Base-by-base conservation (phyloP, 257 asterid species). In the Solanum microdontum region DNA sequence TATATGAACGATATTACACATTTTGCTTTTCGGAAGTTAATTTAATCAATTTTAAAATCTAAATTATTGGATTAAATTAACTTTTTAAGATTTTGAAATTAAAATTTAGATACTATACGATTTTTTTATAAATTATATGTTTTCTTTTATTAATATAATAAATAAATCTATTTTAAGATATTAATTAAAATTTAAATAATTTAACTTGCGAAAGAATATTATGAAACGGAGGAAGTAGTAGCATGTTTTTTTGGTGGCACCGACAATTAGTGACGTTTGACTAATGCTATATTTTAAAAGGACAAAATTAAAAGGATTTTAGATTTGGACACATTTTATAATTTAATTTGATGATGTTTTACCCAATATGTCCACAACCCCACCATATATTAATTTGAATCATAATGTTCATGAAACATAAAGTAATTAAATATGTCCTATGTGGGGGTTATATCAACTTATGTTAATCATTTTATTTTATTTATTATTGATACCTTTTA, bases 71-170 rank as follows among this genome's bases (percentile, higher is more conserved):
- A 45, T 45, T 4, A 45, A 45, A 13, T 45, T 45, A 45, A 4
- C 19, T 45, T 45, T 45, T 45, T 45, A 13, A 45, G 19, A 45
- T 45, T 45, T 45, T 45, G 58, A 45, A 45, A 45, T 12, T 45
- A 0, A 13, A 45, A 45, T 45, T 45, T 45, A 45, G 0, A 45
- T 45, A 45, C 1, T 55, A 6, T 55, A 6, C 10, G 0, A 17
- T 1, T 17, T 17, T 2, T 6, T 5, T 14, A 48, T 4, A 24
- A 24, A 5, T 64, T 24, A 11, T 12, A 11, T 11, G 0, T 24
- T 64, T 64, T 64, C 8, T 64, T n/a, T 4, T 64, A 64, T 5
- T 24, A 64, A n/a, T n/a, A 0, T 64, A 10, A 64, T 1, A n/a
- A 64, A 64, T n/a, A 64, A 68, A 68, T 3, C 6, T 3, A 6